Conservation (phyloP, 2,329 filamentous ascomycete species). For the Sporothrix pallida region DNA sequence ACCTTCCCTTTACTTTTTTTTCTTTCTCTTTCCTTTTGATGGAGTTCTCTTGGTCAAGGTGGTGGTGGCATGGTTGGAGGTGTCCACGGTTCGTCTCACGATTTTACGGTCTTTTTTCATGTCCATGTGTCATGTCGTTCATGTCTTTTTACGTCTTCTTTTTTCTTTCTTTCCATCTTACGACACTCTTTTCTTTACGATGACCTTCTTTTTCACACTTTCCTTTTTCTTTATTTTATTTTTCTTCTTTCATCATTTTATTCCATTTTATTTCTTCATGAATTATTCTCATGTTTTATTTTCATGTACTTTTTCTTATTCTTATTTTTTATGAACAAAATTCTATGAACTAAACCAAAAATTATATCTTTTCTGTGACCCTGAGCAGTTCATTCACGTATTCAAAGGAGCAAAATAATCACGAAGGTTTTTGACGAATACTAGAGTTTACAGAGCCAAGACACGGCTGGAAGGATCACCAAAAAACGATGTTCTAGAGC, state of each 20-base stretch:
- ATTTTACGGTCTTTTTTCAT: slow-evolving; percentile 1
- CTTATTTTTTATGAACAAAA: neutral
- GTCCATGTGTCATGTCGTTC: slow-evolving; percentile 10
- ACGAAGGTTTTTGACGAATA: no score
- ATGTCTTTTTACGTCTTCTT: neutral
- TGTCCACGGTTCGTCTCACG: neutral
- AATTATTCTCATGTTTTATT: neutral
- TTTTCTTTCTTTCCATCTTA: slow-evolving; percentile 1
- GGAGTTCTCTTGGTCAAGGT: neutral
- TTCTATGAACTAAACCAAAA: neutral
- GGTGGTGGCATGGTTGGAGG: neutral
- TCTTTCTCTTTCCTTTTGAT: neutral
- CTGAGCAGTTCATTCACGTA: no score
- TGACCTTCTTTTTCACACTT: neutral
- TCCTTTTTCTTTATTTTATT: neutral
- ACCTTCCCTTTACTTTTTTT: neutral
- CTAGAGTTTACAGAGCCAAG: neutral
- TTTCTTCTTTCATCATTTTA: neutral
- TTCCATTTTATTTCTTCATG: neutral
- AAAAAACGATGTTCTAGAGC: neutral
- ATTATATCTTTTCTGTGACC: neutral
- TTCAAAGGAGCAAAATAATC: no score
- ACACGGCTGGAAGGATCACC: neutral
- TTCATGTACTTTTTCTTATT: neutral
- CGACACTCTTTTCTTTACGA: neutral